A percentile compares a stretch with the other conserved stretches of the same genome.
phyloP scores from a whole-genome alignment of 1,284 basidiomycete species.

The Microbotryomycetes sp. region DNA sequence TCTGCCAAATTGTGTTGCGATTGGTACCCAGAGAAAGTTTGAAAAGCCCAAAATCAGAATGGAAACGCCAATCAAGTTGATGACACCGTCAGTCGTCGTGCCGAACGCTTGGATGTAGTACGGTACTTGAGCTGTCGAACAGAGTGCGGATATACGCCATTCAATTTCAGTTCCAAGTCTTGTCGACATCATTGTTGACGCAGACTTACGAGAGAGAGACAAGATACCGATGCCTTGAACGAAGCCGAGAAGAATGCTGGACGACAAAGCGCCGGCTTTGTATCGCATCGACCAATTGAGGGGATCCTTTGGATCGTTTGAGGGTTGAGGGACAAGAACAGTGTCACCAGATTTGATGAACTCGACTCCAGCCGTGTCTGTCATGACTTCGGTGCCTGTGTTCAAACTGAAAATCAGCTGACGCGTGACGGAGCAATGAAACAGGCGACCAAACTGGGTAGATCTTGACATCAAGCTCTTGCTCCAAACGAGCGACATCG shows the following conservation, averaged over 20 bases:
- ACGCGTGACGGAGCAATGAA: not conserved
- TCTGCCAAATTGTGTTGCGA: conserved; percentile 2
- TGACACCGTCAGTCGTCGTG: not conserved
- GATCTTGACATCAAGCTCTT: conserved; percentile 1
- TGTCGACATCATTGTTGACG: too few relatives aligned
- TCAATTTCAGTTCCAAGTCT: too few relatives aligned
- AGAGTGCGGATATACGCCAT: too few relatives aligned
- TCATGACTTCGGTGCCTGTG: conserved; percentile 6
- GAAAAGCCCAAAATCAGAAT: not conserved
- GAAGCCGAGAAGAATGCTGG: conserved; percentile 2
- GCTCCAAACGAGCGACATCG: conserved; percentile 2
- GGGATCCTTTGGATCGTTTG: not conserved
- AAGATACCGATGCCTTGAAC: not conserved
- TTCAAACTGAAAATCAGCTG: not conserved
- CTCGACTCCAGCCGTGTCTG: not conserved
- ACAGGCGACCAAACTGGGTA: not conserved
- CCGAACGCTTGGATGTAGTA: conserved; percentile 6
- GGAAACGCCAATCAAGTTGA: conserved; percentile 8
- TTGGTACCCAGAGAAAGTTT: conserved; percentile 3
- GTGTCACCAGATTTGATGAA: not conserved
- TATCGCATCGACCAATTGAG: conserved; percentile 1
- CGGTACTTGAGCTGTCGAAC: conserved; percentile 5
- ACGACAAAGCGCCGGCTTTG: not conserved
- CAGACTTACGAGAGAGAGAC: too few relatives aligned
- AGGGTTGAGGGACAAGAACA: conserved; percentile 5